Evolutionary conservation across 2,329 filamentous ascomycete genomes (phyloP).

Genomic region (Paecilomyces variotii): DNA sequence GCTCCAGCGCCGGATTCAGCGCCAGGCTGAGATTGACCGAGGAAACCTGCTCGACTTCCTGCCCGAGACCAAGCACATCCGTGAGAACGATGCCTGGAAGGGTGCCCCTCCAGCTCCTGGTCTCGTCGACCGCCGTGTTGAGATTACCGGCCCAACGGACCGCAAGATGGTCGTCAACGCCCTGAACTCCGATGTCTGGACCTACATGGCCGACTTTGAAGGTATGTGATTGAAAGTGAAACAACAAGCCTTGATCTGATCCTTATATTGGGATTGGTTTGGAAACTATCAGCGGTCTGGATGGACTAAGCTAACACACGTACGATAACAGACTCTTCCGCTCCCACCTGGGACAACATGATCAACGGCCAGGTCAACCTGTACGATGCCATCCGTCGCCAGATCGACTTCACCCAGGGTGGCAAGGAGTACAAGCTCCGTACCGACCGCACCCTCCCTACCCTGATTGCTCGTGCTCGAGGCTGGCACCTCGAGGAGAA

Average conservation of each 20-base stretch:
- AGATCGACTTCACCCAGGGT: slow-evolving; percentile 94
- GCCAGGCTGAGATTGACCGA: slow-evolving; percentile 89
- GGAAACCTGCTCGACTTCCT: slow-evolving; percentile 88
- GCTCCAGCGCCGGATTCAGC: slow-evolving; percentile 73
- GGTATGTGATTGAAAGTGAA: slow-evolving; percentile 47
- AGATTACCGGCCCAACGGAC: slow-evolving; percentile 96
- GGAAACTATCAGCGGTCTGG: too few relatives aligned
- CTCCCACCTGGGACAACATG: slow-evolving; percentile 99
- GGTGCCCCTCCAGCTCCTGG: slow-evolving; percentile 86
- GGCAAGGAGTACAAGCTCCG: slow-evolving; percentile 96
- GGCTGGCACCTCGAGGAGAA: slow-evolving; percentile 99
- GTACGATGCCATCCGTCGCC: slow-evolving; percentile 86
- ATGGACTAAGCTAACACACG: background rate
- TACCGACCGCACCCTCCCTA: slow-evolving; percentile 77
- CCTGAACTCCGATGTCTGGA: slow-evolving; percentile 91
- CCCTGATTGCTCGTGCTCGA: slow-evolving; percentile 86
- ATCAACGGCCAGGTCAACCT: slow-evolving; percentile 96
- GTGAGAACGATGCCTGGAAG: slow-evolving; percentile 89
- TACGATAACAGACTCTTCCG: slow-evolving; percentile 64
- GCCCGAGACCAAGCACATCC: slow-evolving; percentile 89
- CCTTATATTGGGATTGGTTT: too few relatives aligned
- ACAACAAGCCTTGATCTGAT: too few relatives aligned
- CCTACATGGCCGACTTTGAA: slow-evolving; percentile 99
- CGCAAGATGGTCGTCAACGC: slow-evolving; percentile 99
- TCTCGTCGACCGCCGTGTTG: slow-evolving; percentile 83